Evolutionary conservation across 2,329 filamentous ascomycete genomes (phyloP).

Genomic region (Alternaria gansuensis): DNA sequence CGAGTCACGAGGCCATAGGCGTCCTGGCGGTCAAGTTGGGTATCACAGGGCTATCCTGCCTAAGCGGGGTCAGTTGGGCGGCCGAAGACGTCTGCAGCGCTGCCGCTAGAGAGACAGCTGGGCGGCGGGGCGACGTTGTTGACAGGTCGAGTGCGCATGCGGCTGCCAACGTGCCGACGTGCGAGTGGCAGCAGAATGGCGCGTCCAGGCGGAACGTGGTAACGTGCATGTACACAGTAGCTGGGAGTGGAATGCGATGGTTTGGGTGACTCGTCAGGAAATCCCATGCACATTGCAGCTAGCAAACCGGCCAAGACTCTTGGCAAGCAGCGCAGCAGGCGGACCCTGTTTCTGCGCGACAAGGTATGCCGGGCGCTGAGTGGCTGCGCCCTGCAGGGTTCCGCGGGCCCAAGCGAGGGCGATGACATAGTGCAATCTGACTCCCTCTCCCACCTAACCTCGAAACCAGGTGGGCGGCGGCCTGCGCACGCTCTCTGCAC

Average conservation of each 20-base stretch:
- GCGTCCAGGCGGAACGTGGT: conserved; percentile 8
- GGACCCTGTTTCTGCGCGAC: conserved; percentile 12
- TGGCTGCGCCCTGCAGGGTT: conserved; percentile 11
- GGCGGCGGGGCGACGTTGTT: conserved; percentile 22
- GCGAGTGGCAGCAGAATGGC: conserved; percentile 12
- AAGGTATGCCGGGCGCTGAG: not conserved
- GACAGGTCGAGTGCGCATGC: conserved; percentile 19
- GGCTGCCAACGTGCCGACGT: conserved; percentile 5
- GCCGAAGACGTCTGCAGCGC: conserved; percentile 11
- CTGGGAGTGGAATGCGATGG: not conserved
- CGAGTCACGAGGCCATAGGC: conserved; percentile 24
- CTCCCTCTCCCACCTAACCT: conserved; percentile 15
- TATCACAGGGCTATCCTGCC: conserved; percentile 25
- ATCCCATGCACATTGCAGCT: not conserved
- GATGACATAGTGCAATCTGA: conserved; percentile 23
- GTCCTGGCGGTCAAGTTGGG: conserved; percentile 24
- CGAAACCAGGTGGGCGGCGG: conserved; percentile 14
- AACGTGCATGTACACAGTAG: conserved; percentile 1
- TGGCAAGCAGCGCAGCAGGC: not conserved
- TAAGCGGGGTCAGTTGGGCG: conserved; percentile 23
- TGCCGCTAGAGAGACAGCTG: conserved; percentile 9
- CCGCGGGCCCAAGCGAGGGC: conserved; percentile 19
- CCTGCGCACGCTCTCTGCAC: conserved; percentile 6
- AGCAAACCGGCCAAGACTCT: conserved; percentile 1
- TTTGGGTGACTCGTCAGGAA: not conserved